A percentile compares a stretch with the other conserved stretches of the same genome.
phyloP scores from a whole-genome alignment of 345 rosid species.

The Lepidium aucheri region DNA sequence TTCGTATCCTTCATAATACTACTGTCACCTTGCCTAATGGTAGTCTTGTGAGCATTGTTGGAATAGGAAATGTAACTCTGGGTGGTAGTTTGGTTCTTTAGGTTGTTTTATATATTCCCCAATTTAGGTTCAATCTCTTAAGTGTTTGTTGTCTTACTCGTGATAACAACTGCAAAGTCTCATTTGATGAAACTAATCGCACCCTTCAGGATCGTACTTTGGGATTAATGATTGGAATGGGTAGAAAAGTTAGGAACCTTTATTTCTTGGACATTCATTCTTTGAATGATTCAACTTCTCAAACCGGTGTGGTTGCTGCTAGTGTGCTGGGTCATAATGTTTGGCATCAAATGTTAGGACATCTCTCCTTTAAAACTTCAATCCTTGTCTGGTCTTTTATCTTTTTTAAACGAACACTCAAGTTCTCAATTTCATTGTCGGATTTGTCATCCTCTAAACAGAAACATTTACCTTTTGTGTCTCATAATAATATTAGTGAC shows the following conservation, averaged over 20 bases:
- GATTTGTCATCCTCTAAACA: no score
- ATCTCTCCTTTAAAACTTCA: no score
- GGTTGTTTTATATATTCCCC: background rate
- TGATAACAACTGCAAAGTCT: accelerated
- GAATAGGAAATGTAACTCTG: accelerated
- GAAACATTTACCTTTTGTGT: no score
- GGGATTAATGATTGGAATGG: background rate
- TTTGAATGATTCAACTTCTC: no score
- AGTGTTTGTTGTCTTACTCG: background rate
- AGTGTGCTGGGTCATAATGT: no score
- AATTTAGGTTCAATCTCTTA: background rate
- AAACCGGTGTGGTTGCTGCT: no score
- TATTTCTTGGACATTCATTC: background rate
- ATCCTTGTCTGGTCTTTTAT: no score
- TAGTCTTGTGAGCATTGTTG: background rate
- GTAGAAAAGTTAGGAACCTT: background rate
- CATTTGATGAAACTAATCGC: background rate
- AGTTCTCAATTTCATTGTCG: no score
- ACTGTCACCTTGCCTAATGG: background rate
- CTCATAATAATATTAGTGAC: no score
- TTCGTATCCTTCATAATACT: background rate
- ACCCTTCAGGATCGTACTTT: background rate
- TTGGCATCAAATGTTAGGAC: no score
- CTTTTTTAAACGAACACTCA: no score
- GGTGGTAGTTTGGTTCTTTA: accelerated